Evolutionary conservation across 768 basidiomycete genomes (phyloP).

Genomic region (Collybia mongolica): DNA sequence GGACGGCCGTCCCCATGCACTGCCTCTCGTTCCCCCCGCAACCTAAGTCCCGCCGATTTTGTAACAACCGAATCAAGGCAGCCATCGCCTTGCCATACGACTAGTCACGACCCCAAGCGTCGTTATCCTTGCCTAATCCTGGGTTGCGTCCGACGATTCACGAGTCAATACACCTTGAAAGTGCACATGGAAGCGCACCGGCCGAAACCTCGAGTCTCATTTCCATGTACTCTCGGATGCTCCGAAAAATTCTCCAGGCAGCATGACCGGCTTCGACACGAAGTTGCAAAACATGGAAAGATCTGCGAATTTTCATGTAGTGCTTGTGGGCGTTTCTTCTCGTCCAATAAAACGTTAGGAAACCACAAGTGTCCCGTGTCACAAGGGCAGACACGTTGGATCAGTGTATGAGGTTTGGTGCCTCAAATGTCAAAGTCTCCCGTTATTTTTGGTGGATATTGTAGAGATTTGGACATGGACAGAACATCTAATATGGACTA

Average conservation of each 20-base stretch:
- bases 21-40: constrained; percentile 9
- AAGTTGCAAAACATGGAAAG: constrained; percentile 57
- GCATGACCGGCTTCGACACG: constrained; percentile 56
- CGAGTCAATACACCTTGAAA: constrained; percentile 52
- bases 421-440: background rate
- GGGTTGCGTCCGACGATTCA: constrained; percentile 49
- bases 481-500: no score
- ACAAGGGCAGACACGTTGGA: constrained; percentile 48
- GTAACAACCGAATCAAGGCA: constrained; percentile 24
- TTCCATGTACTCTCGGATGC: constrained; percentile 55
- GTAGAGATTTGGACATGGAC: no score
- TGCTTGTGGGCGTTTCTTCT: constrained; percentile 54
- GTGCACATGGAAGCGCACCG: constrained; percentile 57
- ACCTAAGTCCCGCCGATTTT: constrained; percentile 3
- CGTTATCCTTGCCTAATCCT: constrained; percentile 47
- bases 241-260: constrained; percentile 54
- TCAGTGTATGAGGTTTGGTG: constrained; percentile 26
- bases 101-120: constrained; percentile 35
- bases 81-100: constrained; percentile 22
- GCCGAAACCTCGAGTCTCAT: constrained; percentile 45
- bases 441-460: background rate
- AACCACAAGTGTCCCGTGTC: constrained; percentile 58
- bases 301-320: constrained; percentile 53
- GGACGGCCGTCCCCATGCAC: constrained; percentile 2
- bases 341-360: constrained; percentile 47